Evolutionary conservation across 495 filamentous ascomycete species (phyloP).

Genomic region (Tuber umbilicatum): DNA sequence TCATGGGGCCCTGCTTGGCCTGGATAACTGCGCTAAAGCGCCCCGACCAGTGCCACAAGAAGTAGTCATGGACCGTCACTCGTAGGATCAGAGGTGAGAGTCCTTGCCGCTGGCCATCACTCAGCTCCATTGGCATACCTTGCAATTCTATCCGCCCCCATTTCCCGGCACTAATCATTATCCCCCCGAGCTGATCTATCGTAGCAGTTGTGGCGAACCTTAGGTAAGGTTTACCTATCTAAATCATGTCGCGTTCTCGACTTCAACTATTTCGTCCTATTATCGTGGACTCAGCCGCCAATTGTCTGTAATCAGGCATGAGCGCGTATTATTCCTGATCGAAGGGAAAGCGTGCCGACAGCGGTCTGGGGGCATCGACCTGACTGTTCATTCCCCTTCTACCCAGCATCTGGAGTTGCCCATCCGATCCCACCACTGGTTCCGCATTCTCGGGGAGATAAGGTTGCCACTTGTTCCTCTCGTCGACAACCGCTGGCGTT

Average conservation of each 20-base stretch:
- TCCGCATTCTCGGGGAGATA: background rate
- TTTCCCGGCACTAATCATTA: too few relatives aligned
- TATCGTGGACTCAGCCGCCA: background rate
- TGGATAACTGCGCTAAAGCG: background rate
- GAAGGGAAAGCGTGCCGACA: background rate
- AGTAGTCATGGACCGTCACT: background rate
- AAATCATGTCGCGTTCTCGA: background rate
- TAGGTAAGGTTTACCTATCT: background rate
- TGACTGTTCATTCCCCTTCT: background rate
- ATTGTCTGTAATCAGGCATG: background rate
- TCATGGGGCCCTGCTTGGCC: background rate
- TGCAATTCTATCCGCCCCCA: too few relatives aligned
- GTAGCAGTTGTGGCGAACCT: too few relatives aligned
- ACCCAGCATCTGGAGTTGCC: background rate
- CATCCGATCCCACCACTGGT: background rate
- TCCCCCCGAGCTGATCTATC: too few relatives aligned
- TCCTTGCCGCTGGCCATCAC: too few relatives aligned
- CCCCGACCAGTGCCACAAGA: background rate
- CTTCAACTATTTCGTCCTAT: background rate
- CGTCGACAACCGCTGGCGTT: too few relatives aligned
- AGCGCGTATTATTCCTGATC: background rate
- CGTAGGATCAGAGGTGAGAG: background rate
- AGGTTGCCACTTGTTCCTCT: background rate
- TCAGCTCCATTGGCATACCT: too few relatives aligned
- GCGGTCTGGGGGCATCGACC: background rate